Evolutionary conservation across 176 grass and related monocot species (phyloP), one percentile per base, ranked within the genome.

Genomic region (Leersia perrieri): DNA sequence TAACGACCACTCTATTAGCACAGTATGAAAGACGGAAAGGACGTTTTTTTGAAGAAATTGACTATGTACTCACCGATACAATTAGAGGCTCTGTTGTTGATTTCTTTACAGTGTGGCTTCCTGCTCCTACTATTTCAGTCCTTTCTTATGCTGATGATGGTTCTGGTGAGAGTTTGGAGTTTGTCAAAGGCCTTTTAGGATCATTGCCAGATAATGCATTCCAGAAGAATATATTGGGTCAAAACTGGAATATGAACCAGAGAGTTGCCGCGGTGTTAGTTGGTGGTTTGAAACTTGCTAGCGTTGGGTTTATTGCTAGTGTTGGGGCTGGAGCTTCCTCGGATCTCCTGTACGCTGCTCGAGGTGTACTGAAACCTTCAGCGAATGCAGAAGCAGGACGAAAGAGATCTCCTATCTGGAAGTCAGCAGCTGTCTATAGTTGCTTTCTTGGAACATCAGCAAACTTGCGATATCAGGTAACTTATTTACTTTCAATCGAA

Each of bases 31-130:
- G 63, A 49, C 86, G 92, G 51, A 93, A 95, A 95, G 95, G 79
- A 34, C 87, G 90, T 1, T 98, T 98, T 42, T 81, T 94, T 73
- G 90, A 98, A 87, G 95, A 98, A 84, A 98, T 98, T 72, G 95
- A 98, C 23, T 98, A 95, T 86, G 95, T 98, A 60, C 83, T 98
- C 55, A 98, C 95, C 0, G 95, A 98, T 83, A 95, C 95, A 40
- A 91, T 98, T 41, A 94, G 95, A 95, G 95, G 95, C 35, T 85
- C 84, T 38, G 92, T 98, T 55, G 95, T 98, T 61, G 95, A 98
- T 78, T 98, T 98, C 84, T 98, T 98, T 83, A 98, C 95, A 35
- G 95, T 98, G 75, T 98, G 95, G 95, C 92, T 98, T 74, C 95
- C 95, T 74, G 95, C 95, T 82, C 95, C 95, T 69, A 98, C 95